Conservation (phyloP, 164 flowering plant genomes). For the Nymphaea colorata region DNA sequence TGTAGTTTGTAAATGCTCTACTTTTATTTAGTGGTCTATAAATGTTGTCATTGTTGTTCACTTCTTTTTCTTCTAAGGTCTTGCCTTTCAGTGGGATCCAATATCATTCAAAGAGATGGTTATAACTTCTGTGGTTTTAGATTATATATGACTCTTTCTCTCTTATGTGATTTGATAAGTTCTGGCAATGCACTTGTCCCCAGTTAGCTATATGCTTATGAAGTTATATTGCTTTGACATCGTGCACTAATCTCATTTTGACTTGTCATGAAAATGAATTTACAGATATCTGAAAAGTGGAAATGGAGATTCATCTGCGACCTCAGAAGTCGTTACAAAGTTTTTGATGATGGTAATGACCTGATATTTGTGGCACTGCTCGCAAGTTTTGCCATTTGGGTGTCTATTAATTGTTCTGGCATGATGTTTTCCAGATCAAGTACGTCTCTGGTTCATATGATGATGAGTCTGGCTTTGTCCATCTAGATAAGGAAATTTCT, state of each 20-base stretch:
- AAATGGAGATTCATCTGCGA: slow-evolving; percentile 31
- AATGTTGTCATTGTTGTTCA: too few relatives aligned
- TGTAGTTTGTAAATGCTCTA: too few relatives aligned
- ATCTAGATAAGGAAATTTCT: slow-evolving; percentile 68
- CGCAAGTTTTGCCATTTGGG: background rate
- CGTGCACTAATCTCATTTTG: background rate
- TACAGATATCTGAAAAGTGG: slow-evolving; percentile 56
- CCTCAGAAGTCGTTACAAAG: slow-evolving; percentile 38
- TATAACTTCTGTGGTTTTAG: too few relatives aligned
- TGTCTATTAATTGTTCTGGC: slow-evolving; percentile 3
- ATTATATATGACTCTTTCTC: background rate
- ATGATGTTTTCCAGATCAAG: slow-evolving; percentile 48
- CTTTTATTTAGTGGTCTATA: too few relatives aligned
- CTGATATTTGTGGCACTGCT: background rate
- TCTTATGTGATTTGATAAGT: background rate
- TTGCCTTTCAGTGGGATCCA: too few relatives aligned
- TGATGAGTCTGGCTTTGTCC: slow-evolving; percentile 53
- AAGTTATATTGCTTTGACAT: background rate
- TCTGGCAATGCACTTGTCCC: background rate
- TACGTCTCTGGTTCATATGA: slow-evolving; percentile 91
- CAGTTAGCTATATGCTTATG: background rate
- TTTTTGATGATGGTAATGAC: slow-evolving; percentile 67
- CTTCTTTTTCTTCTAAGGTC: too few relatives aligned
- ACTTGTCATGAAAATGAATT: background rate
- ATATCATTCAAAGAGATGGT: too few relatives aligned